Evolutionary conservation across 805 yeast genomes (phyloP).

Genomic region (Suhomyces prunicola): DNA sequence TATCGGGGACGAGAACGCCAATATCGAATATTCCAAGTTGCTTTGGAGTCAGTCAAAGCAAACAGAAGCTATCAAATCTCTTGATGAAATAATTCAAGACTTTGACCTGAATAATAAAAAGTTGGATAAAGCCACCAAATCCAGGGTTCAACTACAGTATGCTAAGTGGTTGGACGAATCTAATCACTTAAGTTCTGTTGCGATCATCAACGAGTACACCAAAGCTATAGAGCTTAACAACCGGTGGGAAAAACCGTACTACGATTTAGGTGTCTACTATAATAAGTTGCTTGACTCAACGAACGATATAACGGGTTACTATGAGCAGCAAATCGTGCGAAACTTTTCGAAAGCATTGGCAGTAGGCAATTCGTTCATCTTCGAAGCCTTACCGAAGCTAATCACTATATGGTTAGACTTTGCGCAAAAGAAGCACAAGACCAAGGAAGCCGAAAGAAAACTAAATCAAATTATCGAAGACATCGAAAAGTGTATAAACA

Average conservation of each 20-base stretch:
- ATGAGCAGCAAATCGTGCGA: conserved; percentile 53
- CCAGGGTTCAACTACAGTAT: conserved; percentile 64
- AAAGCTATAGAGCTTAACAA: conserved; percentile 53
- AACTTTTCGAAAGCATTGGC: conserved; percentile 58
- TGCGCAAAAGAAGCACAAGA: conserved; percentile 30
- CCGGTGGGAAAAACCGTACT: conserved; percentile 76
- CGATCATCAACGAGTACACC: conserved; percentile 66
- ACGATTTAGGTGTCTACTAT: conserved; percentile 74
- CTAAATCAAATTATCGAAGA: conserved; percentile 48
- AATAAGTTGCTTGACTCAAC: conserved; percentile 74
- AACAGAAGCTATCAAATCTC: conserved; percentile 71
- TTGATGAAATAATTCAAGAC: conserved; percentile 41
- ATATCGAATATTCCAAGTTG: conserved; percentile 74
- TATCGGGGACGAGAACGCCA: conserved; percentile 43
- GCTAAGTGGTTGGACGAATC: conserved; percentile 88
- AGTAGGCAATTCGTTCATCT: conserved; percentile 61
- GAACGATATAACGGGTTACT: conserved; percentile 44
- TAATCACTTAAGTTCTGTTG: conserved; percentile 74
- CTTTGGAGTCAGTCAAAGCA: conserved; percentile 89
- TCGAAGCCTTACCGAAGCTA: conserved; percentile 87
- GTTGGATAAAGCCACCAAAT: conserved; percentile 15
- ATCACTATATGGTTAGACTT: conserved; percentile 89
- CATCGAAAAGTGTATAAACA: conserved; percentile 41
- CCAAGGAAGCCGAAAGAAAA: conserved; percentile 31
- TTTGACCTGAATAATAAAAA: conserved; percentile 12